phyloP scores from a whole-genome alignment of 495 filamentous ascomycete genomes.

The Penicillium steckii region DNA sequence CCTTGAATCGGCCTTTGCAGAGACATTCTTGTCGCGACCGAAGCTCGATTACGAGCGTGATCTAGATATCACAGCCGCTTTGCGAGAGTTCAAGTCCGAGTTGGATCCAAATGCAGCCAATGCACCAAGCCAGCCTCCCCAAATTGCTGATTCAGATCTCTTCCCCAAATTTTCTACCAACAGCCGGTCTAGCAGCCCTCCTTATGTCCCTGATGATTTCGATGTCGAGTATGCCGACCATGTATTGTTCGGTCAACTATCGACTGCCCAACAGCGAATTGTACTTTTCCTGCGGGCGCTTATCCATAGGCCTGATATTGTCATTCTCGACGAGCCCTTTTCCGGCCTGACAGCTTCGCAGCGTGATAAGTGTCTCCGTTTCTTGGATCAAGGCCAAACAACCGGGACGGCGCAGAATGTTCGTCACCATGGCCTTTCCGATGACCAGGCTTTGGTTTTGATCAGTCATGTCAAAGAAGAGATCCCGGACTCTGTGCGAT shows the following conservation, averaged over 20 bases:
- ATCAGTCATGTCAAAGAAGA: constrained; percentile 91
- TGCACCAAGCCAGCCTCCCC: neutral
- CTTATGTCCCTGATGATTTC: constrained; percentile 20
- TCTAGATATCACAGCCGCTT: constrained; percentile 58
- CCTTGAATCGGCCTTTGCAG: constrained; percentile 82
- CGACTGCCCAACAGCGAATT: constrained; percentile 77
- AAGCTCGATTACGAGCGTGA: constrained; percentile 53
- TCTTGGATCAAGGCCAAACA: constrained; percentile 63
- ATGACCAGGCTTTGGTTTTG: constrained; percentile 75
- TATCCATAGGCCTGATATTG: constrained; percentile 77
- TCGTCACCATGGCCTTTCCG: constrained; percentile 42
- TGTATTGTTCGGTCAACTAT: constrained; percentile 68
- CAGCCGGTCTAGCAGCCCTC: neutral
- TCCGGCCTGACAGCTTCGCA: constrained; percentile 81
- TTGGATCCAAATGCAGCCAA: constrained; percentile 53
- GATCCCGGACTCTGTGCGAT: constrained; percentile 73
- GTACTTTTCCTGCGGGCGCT: constrained; percentile 82
- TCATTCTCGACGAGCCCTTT: constrained; percentile 92
- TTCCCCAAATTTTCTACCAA: constrained; percentile 16
- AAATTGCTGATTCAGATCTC: constrained; percentile 1
- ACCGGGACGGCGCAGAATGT: neutral
- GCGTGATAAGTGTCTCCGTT: constrained; percentile 79
- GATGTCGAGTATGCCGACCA: constrained; percentile 67
- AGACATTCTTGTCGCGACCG: constrained; percentile 76
- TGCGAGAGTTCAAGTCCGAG: constrained; percentile 74